These are phyloP conservation scores for Camellia japonica DNA, from an alignment of 148 eudicot genomes.

Conservation along the genomic window DNA sequence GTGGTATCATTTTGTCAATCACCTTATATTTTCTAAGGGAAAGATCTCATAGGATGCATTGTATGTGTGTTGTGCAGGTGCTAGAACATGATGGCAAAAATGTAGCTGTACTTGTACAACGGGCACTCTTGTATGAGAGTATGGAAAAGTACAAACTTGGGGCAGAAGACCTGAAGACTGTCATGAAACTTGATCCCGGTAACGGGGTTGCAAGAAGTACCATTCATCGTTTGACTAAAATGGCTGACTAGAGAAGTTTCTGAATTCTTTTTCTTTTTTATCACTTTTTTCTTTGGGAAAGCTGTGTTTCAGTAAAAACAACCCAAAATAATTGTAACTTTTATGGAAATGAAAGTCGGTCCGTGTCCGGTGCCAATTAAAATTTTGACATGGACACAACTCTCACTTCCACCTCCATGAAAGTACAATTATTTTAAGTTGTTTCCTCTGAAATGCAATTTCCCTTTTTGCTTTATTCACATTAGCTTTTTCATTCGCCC, in stretches of 20 bases:
- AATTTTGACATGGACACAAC: no score
- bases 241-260: constrained; percentile 54
- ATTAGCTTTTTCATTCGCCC: constrained; percentile 21
- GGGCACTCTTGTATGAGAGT: constrained; percentile 93
- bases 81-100: constrained; percentile 58
- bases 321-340: no score
- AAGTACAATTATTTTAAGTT: no score
- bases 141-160: constrained; percentile 97
- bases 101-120: constrained; percentile 78
- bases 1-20: not conserved
- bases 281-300: no score
- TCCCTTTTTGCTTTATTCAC: not conserved
- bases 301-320: no score
- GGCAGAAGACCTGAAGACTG: constrained; percentile 91
- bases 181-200: constrained; percentile 86
- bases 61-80: constrained; percentile 47
- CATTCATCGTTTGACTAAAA: constrained; percentile 81
- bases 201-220: constrained; percentile 95
- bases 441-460: no score
- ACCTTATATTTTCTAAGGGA: not conserved
- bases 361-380: no score
- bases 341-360: no score
- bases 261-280: not conserved
- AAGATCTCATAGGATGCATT: not conserved
- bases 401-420: no score